A percentile compares a stretch with the other conserved stretches of the same genome.
Evolutionary conservation across 139 green algal genomes (phyloP).

Genomic region (Raphidocelis subcapitata): DNA sequence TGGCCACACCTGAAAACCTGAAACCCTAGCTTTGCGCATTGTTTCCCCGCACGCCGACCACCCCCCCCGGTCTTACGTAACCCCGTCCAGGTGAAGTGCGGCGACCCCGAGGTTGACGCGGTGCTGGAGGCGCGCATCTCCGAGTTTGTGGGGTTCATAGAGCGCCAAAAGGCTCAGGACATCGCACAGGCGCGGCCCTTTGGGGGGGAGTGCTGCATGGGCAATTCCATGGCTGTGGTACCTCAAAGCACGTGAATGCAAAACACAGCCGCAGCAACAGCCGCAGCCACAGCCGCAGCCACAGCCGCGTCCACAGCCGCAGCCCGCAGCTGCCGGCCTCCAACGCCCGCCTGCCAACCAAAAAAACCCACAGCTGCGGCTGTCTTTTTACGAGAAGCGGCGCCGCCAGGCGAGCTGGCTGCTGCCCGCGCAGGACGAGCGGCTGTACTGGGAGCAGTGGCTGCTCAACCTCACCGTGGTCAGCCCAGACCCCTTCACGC

Average conservation of each 20-base stretch:
- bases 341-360: neutral
- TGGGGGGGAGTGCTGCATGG: neutral
- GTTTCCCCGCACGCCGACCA: neutral
- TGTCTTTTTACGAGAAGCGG: conserved; percentile 83
- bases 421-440: conserved; percentile 72
- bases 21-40: neutral
- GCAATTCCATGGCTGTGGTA: neutral
- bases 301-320: neutral
- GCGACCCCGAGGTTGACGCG: conserved; percentile 62
- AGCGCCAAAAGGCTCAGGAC: conserved; percentile 17
- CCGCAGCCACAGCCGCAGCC: conserved; percentile 7
- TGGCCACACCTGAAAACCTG: neutral
- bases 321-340: neutral
- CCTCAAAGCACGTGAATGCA: neutral
- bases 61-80: neutral
- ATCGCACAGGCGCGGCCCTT: conserved; percentile 18
- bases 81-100: conserved; percentile 70
- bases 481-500: conserved; percentile 21
- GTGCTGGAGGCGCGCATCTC: conserved; percentile 72
- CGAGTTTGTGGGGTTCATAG: conserved; percentile 42
- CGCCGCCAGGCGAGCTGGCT: conserved; percentile 50
- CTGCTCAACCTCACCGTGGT: conserved; percentile 29
- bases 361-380: conserved; percentile 39
- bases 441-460: conserved; percentile 92
- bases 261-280: neutral